These are phyloP conservation scores for Gryganskiella cystojenkinii DNA, from an alignment of 192 early-diverging fungal species.

Conservation along the genomic window DNA sequence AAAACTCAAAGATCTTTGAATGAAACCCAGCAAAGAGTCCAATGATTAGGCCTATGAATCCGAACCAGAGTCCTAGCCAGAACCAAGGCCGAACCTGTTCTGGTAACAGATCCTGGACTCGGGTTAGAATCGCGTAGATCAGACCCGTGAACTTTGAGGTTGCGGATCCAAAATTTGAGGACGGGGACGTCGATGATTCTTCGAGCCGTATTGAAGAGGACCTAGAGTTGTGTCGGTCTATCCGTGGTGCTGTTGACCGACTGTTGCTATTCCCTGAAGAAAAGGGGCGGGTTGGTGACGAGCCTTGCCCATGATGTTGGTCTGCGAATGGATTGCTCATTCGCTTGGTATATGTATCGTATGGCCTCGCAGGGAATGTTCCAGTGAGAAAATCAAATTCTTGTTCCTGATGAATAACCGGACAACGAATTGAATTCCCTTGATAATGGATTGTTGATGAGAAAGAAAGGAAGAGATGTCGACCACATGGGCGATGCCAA, in stretches of 20 bases:
- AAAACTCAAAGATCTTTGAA: conserved; percentile 48
- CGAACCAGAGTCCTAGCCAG: conserved; percentile 43
- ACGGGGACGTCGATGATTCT: neutral
- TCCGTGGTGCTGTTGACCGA: neutral
- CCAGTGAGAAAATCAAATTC: too few relatives aligned
- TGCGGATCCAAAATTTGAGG: conserved; percentile 4
- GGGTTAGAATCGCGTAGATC: neutral
- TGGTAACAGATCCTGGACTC: conserved; percentile 5
- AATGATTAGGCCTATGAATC: conserved; percentile 37
- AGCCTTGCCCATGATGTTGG: too few relatives aligned
- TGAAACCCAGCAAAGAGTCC: conserved; percentile 39
- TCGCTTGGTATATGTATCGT: too few relatives aligned
- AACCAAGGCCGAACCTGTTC: conserved; percentile 23
- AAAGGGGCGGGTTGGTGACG: too few relatives aligned
- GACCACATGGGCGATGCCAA: too few relatives aligned
- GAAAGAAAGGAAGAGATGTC: too few relatives aligned
- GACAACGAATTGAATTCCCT: too few relatives aligned
- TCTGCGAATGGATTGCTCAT: too few relatives aligned
- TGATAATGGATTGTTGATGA: too few relatives aligned
- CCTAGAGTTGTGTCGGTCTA: conserved; percentile 12
- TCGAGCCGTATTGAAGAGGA: neutral
- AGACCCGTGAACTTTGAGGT: conserved; percentile 16
- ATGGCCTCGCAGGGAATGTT: too few relatives aligned
- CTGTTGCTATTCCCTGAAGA: too few relatives aligned
- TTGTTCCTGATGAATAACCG: too few relatives aligned